A percentile compares a stretch with the other conserved stretches of the same genome.
Conservation (phyloP, 768 basidiomycete species). For the Naematelia aurantialba region DNA sequence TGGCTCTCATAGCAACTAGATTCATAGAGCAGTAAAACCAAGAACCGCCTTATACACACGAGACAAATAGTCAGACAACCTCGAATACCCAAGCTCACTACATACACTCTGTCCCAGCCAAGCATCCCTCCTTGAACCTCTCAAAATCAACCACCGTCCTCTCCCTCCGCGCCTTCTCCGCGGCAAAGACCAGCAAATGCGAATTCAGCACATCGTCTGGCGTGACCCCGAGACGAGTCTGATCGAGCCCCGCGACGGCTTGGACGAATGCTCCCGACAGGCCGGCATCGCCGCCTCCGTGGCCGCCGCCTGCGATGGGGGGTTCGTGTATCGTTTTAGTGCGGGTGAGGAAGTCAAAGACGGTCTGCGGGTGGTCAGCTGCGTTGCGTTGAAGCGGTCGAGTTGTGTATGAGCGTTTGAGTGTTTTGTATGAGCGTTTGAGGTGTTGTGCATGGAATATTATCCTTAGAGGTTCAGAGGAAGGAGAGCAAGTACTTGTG, state of each 20-base stretch:
- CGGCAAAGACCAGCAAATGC: slow-evolving; percentile 82
- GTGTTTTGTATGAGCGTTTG: no score
- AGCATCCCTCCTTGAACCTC: slow-evolving; percentile 57
- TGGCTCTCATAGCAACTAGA: no score
- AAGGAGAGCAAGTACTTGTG: no score
- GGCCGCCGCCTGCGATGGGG: slow-evolving; percentile 62
- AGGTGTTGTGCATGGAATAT: neutral
- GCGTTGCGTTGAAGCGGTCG: no score
- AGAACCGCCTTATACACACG: no score
- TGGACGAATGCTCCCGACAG: slow-evolving; percentile 71
- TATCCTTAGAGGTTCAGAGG: neutral
- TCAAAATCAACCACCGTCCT: slow-evolving; percentile 67
- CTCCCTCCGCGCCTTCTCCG: slow-evolving; percentile 69
- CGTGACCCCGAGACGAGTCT: slow-evolving; percentile 62
- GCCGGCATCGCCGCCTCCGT: slow-evolving; percentile 79
- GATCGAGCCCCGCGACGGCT: slow-evolving; percentile 65
- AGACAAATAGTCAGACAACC: no score
- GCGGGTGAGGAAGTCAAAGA: slow-evolving; percentile 66
- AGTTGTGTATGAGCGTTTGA: no score
- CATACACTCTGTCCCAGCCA: neutral
- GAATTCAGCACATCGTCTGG: slow-evolving; percentile 67
- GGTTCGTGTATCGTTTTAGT: slow-evolving; percentile 56
- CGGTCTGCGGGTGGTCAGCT: slow-evolving; percentile 50
- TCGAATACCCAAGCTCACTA: neutral
- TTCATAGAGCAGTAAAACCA: no score